Conservation (phyloP, 2,329 filamentous ascomycete species). For the Cercospora beticola region DNA sequence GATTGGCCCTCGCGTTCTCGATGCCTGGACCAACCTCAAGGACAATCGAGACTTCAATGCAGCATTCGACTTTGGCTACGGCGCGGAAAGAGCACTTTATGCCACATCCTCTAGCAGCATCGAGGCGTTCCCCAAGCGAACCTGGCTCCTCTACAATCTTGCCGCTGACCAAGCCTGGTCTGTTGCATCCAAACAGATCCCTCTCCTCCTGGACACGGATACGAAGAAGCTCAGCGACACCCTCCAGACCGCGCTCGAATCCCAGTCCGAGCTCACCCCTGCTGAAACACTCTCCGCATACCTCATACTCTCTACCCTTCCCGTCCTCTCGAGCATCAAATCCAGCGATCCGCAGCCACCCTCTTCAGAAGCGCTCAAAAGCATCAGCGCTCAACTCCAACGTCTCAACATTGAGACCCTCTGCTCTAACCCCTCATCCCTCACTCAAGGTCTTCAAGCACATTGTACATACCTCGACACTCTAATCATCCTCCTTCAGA, state of each 20-base stretch:
- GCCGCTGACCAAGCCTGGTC: conserved; percentile 33
- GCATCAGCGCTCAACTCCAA: conserved; percentile 20
- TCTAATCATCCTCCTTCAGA: conserved; percentile 26
- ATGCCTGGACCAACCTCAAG: conserved; percentile 33
- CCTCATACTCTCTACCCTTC: conserved; percentile 25
- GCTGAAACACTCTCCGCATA: conserved; percentile 25
- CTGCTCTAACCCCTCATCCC: conserved; percentile 7
- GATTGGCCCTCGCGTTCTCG: conserved; percentile 30
- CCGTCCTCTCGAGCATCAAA: conserved; percentile 11
- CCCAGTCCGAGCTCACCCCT: conserved; percentile 10
- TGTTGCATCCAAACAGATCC: conserved; percentile 10
- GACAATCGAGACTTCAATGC: conserved; percentile 40
- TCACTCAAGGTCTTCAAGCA: conserved; percentile 23
- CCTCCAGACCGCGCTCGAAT: conserved; percentile 6
- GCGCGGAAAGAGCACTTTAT: conserved; percentile 32
- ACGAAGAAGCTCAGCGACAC: conserved; percentile 9
- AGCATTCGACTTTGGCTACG: conserved; percentile 37
- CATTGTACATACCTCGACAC: conserved; percentile 33
- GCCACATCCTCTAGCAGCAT: background rate
- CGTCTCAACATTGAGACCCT: conserved; percentile 20
- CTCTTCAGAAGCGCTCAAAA: conserved; percentile 10
- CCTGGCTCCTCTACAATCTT: conserved; percentile 29
- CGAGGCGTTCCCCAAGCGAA: conserved; percentile 16
- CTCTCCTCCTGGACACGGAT: background rate
- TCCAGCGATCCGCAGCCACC: conserved; percentile 5